Percentiles rank a stretch among this genome's conserved stretches.
Conservation (phyloP, 768 basidiomycete genomes). For the Naganishia vishniacii region DNA sequence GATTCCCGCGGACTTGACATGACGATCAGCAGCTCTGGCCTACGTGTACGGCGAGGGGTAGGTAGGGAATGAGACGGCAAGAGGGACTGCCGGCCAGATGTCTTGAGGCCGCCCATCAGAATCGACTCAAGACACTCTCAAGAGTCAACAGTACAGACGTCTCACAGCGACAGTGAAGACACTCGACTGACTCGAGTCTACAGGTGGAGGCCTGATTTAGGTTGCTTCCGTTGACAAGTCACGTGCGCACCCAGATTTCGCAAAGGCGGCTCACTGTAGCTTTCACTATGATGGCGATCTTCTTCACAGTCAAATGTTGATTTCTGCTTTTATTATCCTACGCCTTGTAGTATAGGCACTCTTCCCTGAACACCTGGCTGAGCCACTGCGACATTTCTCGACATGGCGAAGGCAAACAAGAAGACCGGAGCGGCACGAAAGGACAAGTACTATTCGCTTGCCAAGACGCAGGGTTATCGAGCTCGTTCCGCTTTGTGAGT, state of each 20-base stretch:
- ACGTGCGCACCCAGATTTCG: conserved; percentile 3
- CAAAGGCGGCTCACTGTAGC: conserved; percentile 5
- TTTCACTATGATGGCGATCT: background rate
- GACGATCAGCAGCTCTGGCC: too few species aligned
- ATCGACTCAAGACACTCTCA: too few species aligned
- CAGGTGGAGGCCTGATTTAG: background rate
- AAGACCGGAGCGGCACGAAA: conserved; percentile 72
- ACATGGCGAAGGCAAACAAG: conserved; percentile 49
- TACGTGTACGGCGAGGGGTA: too few species aligned
- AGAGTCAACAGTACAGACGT: too few species aligned
- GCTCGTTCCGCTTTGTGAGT: conserved; percentile 78
- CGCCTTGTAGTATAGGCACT: background rate
- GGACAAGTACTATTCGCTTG: conserved; percentile 95
- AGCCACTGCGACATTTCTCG: background rate
- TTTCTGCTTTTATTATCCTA: background rate
- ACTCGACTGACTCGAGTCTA: too few species aligned
- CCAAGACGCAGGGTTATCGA: conserved; percentile 97
- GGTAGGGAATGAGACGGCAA: too few species aligned
- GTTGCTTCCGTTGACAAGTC: background rate
- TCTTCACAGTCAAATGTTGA: background rate
- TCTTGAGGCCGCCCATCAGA: too few species aligned
- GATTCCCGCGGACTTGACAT: too few species aligned
- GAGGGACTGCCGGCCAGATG: too few species aligned
- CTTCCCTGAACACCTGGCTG: too few species aligned
- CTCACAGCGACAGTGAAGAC: too few species aligned